Evolutionary conservation across 2,329 filamentous ascomycete genomes (phyloP).

Genomic region (Sclerotinia trifoliorum): DNA sequence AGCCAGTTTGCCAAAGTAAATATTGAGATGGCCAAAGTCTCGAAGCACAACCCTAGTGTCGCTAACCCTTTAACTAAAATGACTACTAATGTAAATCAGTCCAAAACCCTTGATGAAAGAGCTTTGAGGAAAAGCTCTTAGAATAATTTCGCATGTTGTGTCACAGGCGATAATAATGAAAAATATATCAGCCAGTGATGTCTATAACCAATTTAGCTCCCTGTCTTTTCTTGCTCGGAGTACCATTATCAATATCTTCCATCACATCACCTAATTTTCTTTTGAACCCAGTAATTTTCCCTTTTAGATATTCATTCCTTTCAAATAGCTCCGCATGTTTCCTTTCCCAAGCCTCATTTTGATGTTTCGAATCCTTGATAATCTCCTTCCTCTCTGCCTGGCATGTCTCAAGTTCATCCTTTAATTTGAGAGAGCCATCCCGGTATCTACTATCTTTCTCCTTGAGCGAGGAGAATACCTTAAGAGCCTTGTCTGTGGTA

Average conservation of each 20-base stretch:
- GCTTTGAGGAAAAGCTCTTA: background rate
- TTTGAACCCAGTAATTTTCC: background rate
- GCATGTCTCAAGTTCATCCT: background rate
- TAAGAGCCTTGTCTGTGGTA: background rate
- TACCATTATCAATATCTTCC: background rate
- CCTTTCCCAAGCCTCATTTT: background rate
- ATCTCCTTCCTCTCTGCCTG: background rate
- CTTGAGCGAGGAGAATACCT: background rate
- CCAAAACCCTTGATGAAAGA: background rate
- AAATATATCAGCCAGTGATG: too few species aligned
- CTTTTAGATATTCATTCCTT: background rate
- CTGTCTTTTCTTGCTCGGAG: background rate
- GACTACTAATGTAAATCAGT: background rate
- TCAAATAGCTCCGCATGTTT: background rate
- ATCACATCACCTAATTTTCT: background rate
- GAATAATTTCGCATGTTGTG: too few species aligned
- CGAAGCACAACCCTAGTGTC: background rate
- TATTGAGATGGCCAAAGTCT: background rate
- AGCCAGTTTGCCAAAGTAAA: rapidly evolving
- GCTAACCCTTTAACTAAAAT: slow-evolving; percentile 12
- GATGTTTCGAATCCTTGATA: background rate
- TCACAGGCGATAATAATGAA: too few species aligned
- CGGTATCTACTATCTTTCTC: background rate
- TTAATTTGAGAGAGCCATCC: background rate
- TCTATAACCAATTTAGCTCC: rapidly evolving